A percentile compares a stretch with the other conserved stretches of the same genome.
These are phyloP conservation scores for Yueomyces sp. DNA, from an alignment of 1,139 yeast genomes.

Conservation along the genomic window DNA sequence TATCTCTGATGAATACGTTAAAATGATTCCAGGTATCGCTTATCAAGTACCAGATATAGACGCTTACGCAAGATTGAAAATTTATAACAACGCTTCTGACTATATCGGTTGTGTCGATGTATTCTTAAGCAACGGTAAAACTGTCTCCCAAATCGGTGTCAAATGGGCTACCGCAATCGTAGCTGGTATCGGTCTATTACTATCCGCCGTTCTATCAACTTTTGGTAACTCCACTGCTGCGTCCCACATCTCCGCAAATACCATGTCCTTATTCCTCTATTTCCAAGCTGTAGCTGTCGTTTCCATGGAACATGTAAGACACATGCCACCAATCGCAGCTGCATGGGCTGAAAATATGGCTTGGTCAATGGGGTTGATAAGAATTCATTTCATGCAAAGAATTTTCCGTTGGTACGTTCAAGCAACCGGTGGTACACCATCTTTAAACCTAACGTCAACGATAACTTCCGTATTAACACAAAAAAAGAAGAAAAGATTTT, in stretches of 20 bases:
- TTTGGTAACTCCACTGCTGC: constrained; percentile 75
- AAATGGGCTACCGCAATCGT: constrained; percentile 77
- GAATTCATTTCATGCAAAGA: constrained; percentile 57
- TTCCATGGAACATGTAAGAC: constrained; percentile 58
- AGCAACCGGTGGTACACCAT: constrained; percentile 65
- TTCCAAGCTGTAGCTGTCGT: constrained; percentile 69
- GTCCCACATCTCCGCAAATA: constrained; percentile 63
- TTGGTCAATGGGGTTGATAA: constrained; percentile 77
- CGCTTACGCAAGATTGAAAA: constrained; percentile 47
- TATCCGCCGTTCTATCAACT: constrained; percentile 55
- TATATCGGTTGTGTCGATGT: constrained; percentile 59
- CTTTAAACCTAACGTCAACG: constrained; percentile 44
- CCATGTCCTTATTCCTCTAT: constrained; percentile 59
- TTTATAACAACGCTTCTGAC: constrained; percentile 28
- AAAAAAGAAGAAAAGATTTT: constrained; percentile 24
- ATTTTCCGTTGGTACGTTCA: constrained; percentile 75
- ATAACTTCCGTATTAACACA: constrained; percentile 56
- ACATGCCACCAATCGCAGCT: constrained; percentile 67
- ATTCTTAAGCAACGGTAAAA: constrained; percentile 56
- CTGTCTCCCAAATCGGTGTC: constrained; percentile 63
- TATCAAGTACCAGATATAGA: constrained; percentile 69
- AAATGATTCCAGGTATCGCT: constrained; percentile 57
- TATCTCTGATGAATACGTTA: constrained; percentile 33
- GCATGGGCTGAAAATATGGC: constrained; percentile 75
- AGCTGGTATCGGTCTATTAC: constrained; percentile 64